Evolutionary conservation across 495 filamentous ascomycete genomes (phyloP).

Genomic region (Tuber calosporum): DNA sequence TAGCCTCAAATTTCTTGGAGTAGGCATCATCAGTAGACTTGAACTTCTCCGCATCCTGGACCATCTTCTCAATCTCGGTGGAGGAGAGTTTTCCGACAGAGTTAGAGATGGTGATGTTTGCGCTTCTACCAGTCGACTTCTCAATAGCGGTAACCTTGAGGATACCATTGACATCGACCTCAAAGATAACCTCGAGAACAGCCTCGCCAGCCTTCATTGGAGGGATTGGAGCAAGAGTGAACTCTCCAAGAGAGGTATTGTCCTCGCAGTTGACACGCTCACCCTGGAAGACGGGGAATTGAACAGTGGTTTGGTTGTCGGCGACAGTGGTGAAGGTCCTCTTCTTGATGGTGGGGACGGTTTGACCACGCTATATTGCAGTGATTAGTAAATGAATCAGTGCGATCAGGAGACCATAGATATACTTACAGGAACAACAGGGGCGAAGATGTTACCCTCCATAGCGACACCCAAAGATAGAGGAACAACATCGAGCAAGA

Average conservation of each 20-base stretch:
- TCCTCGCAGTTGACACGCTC: conserved; percentile 99
- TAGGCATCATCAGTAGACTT: conserved; percentile 96
- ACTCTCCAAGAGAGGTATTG: conserved; percentile 98
- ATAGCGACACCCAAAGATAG: conserved; percentile 99
- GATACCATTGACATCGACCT: conserved; percentile 99
- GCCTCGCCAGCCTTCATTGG: conserved; percentile 97
- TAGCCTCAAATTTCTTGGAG: conserved; percentile 97
- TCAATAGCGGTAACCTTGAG: conserved; percentile 99
- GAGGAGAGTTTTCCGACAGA: conserved; percentile 97
- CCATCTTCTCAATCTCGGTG: conserved; percentile 94
- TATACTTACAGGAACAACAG: conserved; percentile 57
- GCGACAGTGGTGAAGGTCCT: conserved; percentile 94
- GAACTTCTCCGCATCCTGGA: conserved; percentile 94
- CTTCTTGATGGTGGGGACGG: conserved; percentile 92
- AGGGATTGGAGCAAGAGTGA: conserved; percentile 93
- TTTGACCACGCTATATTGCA: conserved; percentile 61
- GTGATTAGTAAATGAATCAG: not conserved
- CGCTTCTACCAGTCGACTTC: conserved; percentile 94
- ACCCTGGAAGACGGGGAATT: conserved; percentile 97
- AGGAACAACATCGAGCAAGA: conserved; percentile 92
- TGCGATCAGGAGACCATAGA: not conserved
- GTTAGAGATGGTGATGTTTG: conserved; percentile 99
- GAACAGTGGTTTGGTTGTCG: conserved; percentile 91
- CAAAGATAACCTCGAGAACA: conserved; percentile 95
- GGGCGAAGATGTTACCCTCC: conserved; percentile 99